These are phyloP conservation scores for Neoboletus magnificus DNA, from an alignment of 768 basidiomycete genomes.

Conservation along the genomic window DNA sequence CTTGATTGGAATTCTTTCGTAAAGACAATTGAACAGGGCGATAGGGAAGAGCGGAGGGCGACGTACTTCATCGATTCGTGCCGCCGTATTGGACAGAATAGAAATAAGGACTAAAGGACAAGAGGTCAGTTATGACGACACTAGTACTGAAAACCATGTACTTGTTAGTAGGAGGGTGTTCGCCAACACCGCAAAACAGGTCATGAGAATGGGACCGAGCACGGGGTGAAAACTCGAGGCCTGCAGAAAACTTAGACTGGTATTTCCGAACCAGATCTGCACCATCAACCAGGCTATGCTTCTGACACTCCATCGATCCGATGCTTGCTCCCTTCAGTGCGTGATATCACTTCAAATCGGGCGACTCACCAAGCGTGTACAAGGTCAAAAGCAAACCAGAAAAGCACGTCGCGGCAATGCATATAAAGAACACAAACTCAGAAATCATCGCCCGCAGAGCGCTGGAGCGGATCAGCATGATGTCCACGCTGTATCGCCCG, in stretches of 20 bases:
- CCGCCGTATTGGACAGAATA: conserved; percentile 87
- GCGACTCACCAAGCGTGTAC: conserved; percentile 43
- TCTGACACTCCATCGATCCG: conserved; percentile 32
- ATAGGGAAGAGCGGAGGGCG: not conserved
- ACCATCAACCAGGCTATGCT: conserved; percentile 81
- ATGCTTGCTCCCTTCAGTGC: conserved; percentile 28
- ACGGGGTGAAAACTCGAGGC: conserved; percentile 62
- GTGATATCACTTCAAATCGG: conserved; percentile 6
- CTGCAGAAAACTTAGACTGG: conserved; percentile 55
- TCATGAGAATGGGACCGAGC: conserved; percentile 79
- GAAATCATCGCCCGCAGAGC: conserved; percentile 79
- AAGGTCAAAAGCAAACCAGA: conserved; percentile 67
- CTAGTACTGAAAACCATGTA: conserved; percentile 33
- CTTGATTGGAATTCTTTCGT: conserved; percentile 54
- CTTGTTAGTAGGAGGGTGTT: conserved; percentile 81
- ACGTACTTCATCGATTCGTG: conserved; percentile 62
- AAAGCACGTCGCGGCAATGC: conserved; percentile 74
- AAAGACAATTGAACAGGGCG: not conserved
- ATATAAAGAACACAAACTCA: conserved; percentile 77
- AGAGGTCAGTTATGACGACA: conserved; percentile 2
- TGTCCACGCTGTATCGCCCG: not conserved
- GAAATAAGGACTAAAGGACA: conserved; percentile 62
- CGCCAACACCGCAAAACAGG: conserved; percentile 71
- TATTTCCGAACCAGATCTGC: conserved; percentile 85
- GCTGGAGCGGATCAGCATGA: conserved; percentile 36